Evolutionary conservation across 2,329 filamentous ascomycete species (phyloP).

Genomic region (Ophiostoma novo-ulmi): DNA sequence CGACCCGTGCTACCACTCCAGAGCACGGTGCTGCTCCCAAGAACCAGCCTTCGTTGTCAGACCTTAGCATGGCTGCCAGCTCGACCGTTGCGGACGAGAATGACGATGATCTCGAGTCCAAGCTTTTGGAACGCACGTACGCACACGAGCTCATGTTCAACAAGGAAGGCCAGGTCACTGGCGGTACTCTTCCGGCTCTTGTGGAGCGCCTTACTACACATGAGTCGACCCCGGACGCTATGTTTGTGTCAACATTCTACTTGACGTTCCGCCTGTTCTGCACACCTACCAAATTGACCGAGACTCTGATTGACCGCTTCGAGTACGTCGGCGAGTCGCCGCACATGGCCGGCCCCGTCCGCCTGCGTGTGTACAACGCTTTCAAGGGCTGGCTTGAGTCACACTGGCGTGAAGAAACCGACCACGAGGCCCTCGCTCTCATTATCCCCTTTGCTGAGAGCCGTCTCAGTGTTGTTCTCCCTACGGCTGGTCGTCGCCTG

Average conservation of each 20-base stretch:
- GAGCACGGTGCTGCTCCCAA: slow-evolving; percentile 55
- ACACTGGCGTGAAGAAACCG: slow-evolving; percentile 82
- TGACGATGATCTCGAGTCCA: slow-evolving; percentile 69
- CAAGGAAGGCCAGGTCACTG: slow-evolving; percentile 91
- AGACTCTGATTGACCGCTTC: slow-evolving; percentile 82
- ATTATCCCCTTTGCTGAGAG: slow-evolving; percentile 76
- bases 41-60: slow-evolving; percentile 59
- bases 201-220: slow-evolving; percentile 93
- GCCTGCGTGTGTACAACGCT: slow-evolving; percentile 87
- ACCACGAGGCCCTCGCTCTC: slow-evolving; percentile 66
- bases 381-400: slow-evolving; percentile 97
- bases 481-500: slow-evolving; percentile 74
- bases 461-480: slow-evolving; percentile 62
- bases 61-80: slow-evolving; percentile 62
- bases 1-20: slow-evolving; percentile 83
- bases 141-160: slow-evolving; percentile 89
- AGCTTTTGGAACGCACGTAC: slow-evolving; percentile 84
- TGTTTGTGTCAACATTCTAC: slow-evolving; percentile 92
- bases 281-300: slow-evolving; percentile 70
- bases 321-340: slow-evolving; percentile 81
- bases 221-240: slow-evolving; percentile 83
- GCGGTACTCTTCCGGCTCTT: slow-evolving; percentile 81
- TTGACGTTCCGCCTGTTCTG: slow-evolving; percentile 94
- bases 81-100: slow-evolving; percentile 63
- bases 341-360: slow-evolving; percentile 70